Evolutionary conservation across 495 filamentous ascomycete species (phyloP).

Genomic region (Choiromyces venosus): DNA sequence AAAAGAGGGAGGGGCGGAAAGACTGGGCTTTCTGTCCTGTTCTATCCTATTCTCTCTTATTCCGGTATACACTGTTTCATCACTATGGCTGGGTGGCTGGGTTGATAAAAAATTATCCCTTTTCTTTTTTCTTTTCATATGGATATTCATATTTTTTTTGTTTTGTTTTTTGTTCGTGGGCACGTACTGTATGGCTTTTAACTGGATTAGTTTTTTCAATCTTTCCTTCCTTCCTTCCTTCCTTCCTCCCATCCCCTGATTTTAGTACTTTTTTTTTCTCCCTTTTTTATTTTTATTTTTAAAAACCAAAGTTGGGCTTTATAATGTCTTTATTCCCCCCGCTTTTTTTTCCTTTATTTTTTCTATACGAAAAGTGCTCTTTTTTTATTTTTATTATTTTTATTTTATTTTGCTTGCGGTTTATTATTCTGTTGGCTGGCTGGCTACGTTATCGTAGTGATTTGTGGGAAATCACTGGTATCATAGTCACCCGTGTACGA

Average conservation of each 20-base stretch:
- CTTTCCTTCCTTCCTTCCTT: background rate
- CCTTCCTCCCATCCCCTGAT: background rate
- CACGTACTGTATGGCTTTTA: background rate
- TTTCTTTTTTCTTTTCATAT: slow-evolving; percentile 4
- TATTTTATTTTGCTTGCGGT: no score
- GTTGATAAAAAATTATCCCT: background rate
- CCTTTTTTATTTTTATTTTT: slow-evolving; percentile 4
- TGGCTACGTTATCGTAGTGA: background rate
- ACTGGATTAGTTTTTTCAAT: background rate
- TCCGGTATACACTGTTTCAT: background rate
- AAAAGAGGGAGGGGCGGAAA: no score
- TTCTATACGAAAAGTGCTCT: background rate
- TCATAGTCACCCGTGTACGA: background rate
- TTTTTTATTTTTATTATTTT: no score
- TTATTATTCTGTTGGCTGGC: background rate
- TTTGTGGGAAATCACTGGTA: background rate
- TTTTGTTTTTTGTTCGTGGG: background rate
- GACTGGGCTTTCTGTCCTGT: background rate
- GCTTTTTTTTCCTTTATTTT: background rate
- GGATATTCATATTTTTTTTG: slow-evolving; percentile 1
- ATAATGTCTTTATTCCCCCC: background rate
- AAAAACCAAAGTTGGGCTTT: background rate
- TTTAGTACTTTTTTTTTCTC: background rate
- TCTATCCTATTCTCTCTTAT: background rate
- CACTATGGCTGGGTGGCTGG: no score